These are phyloP conservation scores for Lactarius tabidus DNA, from an alignment of 768 basidiomycete species.

Conservation along the genomic window DNA sequence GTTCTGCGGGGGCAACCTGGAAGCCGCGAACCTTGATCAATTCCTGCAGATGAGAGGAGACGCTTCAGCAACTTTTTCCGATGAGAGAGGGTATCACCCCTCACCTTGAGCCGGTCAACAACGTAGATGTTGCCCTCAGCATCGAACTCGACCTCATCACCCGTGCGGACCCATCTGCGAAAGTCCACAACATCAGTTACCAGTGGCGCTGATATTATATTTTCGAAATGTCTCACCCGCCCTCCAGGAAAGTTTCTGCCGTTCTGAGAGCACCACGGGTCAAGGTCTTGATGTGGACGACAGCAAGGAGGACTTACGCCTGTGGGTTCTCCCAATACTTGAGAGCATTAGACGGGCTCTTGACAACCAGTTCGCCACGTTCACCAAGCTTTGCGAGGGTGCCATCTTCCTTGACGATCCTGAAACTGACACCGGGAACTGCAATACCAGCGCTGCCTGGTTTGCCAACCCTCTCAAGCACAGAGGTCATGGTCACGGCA, in stretches of 20 bases:
- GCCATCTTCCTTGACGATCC: conserved; percentile 52
- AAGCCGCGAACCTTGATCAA: conserved; percentile 66
- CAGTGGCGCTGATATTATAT: neutral
- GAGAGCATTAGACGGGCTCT: conserved; percentile 38
- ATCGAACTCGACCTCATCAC: conserved; percentile 56
- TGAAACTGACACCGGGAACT: conserved; percentile 52
- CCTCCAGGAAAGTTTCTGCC: conserved; percentile 58
- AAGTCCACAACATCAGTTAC: neutral
- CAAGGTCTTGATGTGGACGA: neutral
- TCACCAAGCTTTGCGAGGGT: conserved; percentile 50
- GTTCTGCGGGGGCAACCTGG: conserved; percentile 70
- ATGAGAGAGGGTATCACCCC: neutral
- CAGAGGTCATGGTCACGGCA: conserved; percentile 47
- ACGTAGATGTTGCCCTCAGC: conserved; percentile 54
- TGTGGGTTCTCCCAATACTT: conserved; percentile 49
- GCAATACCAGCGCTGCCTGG: conserved; percentile 47
- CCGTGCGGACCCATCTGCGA: conserved; percentile 61
- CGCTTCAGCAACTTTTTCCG: conserved; percentile 24
- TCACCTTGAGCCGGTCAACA: conserved; percentile 56
- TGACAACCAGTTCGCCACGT: conserved; percentile 54
- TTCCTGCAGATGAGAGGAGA: conserved; percentile 38
- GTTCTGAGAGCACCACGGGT: conserved; percentile 41
- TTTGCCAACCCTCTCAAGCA: conserved; percentile 44
- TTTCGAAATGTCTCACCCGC: conserved; percentile 41
- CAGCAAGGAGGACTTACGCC: conserved; percentile 44